These are phyloP conservation scores for Peltaster fructicola DNA, from an alignment of 2,329 filamentous ascomycete genomes.

Conservation along the genomic window DNA sequence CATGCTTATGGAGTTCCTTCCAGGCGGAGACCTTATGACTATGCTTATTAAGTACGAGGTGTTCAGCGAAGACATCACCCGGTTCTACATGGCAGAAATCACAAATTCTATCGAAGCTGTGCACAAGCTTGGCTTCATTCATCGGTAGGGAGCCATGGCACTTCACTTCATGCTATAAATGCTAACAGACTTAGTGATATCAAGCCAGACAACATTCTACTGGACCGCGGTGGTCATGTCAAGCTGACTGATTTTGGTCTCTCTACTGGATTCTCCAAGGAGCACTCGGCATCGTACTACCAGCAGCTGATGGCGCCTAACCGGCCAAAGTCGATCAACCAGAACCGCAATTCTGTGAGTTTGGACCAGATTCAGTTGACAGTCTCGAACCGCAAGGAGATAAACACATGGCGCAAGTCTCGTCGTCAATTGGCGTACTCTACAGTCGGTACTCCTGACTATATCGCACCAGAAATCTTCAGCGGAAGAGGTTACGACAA, in stretches of 20 bases:
- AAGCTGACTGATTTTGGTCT: conserved; percentile 97
- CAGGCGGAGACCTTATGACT: conserved; percentile 96
- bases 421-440: conserved; percentile 93
- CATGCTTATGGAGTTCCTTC: conserved; percentile 98
- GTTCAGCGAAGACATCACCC: conserved; percentile 94
- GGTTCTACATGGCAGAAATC: conserved; percentile 98
- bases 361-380: conserved; percentile 97
- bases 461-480: conserved; percentile 97
- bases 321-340: conserved; percentile 24
- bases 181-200: conserved; percentile 54
- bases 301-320: conserved; percentile 67
- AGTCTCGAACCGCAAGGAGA: conserved; percentile 90
- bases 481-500: conserved; percentile 91
- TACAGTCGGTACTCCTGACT: conserved; percentile 93
- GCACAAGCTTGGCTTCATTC: conserved; percentile 93
- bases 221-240: conserved; percentile 89
- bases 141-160: conserved; percentile 45
- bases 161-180: conserved; percentile 1
- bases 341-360: conserved; percentile 80
- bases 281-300: conserved; percentile 97
- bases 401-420: conserved; percentile 97
- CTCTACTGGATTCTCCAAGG: conserved; percentile 92
- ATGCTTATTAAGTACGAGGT: conserved; percentile 99
- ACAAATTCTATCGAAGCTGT: conserved; percentile 97
- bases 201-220: conserved; percentile 95